Evolutionary conservation across 768 basidiomycete species (phyloP), one percentile per base, ranked within the genome.

Genomic region (Austroboletus festivus): DNA sequence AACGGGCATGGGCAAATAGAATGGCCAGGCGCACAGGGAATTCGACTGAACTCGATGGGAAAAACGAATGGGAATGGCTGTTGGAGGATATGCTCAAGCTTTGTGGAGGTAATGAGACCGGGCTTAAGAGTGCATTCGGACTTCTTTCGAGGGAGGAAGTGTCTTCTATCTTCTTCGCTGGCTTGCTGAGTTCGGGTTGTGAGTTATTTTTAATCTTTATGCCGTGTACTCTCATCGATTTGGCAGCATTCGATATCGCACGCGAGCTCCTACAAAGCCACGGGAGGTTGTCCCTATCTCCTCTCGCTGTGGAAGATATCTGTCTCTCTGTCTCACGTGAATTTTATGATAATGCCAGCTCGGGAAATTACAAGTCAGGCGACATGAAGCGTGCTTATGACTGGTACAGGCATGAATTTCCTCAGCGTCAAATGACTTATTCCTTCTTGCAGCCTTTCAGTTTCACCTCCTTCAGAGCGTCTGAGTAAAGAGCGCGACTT

Each of bases 351-450:
- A 97, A 97, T 58, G 89, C 96, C 3, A 83, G 78, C 53, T 87
- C 84, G 1, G 96, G 93, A 5, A 99, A 97, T 60, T 86, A 93
- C 63, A 89, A 91, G 56, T 76, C 80, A 31, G 94, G 95, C 4
- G 92, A 95, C 44, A 97, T 99, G 94, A 95, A 93, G 65, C 73
- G 92, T 42, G 96, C 96, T 1, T 94, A 94, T 67, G 91, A 95
- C 48, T 98, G 96, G 95, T 96, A 65, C 52, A 59, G 33, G 23
- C 30, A 28, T 12, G 11, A 30, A 23, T 33, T 0, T 23, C 9
- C 20, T 15, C 15, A 26, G 20, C 12, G 21, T 5, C 38, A 41
- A 38, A 21, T 42, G 3, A 20, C 49, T 57, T 35, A 60, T 37
- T 12, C 21, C 50, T 21, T 48, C 46, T 23, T 44, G 46, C 59